Conservation (phyloP, 352 stramenopile species). For the Phytophthora chlamydospora region DNA sequence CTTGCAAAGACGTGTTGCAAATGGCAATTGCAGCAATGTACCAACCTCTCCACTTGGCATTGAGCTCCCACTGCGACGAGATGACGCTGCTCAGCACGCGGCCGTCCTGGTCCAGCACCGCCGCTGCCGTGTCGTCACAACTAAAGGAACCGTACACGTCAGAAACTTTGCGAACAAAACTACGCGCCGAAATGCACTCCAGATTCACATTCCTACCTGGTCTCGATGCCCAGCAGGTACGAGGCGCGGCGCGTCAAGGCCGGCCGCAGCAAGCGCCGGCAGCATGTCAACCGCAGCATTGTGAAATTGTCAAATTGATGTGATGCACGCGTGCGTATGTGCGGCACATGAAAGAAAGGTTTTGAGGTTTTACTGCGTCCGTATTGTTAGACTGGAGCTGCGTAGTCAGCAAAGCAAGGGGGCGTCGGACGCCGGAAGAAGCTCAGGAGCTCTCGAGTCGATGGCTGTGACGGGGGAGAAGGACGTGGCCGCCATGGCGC, state of each 20-base stretch:
- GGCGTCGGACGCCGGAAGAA: conserved; percentile 8
- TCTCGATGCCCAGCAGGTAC: conserved; percentile 95
- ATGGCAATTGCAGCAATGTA: not conserved
- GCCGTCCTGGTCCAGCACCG: conserved; percentile 91
- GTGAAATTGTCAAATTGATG: not conserved
- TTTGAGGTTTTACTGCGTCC: conserved; percentile 16
- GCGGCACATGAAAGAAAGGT: conserved; percentile 1
- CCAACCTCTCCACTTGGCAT: conserved; percentile 83
- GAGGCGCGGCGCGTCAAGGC: conserved; percentile 36
- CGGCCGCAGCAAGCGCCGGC: not conserved
- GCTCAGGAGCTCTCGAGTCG: not conserved
- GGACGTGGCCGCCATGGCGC: conserved; percentile 72
- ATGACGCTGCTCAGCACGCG: conserved; percentile 93
- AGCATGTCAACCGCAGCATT: conserved; percentile 10
- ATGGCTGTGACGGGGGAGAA: conserved; percentile 44
- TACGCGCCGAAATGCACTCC: too few species aligned
- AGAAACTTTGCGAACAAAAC: too few species aligned
- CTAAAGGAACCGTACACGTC: conserved; percentile 34
- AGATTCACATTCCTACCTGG: conserved; percentile 42
- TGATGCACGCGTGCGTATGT: not conserved
- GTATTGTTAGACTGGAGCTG: conserved; percentile 20
- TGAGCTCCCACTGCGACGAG: conserved; percentile 93
- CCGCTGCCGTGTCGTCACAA: conserved; percentile 95
- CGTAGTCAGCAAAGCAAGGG: conserved; percentile 20
- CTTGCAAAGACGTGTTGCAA: conserved; percentile 4